Percentiles rank a stretch among this genome's conserved stretches.
These are phyloP conservation scores for Kwoniella mangroviensis DNA, from an alignment of 768 basidiomycete species.

Conservation along the genomic window DNA sequence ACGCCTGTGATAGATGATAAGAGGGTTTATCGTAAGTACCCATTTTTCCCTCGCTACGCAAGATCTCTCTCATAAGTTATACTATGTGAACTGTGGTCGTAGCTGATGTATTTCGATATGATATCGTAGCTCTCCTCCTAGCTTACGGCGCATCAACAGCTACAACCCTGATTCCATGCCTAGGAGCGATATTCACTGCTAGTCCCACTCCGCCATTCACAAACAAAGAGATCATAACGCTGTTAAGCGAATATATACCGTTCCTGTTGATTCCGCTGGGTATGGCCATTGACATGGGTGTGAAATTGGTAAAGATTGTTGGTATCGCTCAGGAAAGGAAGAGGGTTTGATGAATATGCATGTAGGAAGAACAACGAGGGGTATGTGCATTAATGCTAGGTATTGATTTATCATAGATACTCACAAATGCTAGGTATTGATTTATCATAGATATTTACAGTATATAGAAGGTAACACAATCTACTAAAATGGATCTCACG, in stretches of 20 bases:
- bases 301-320: constrained; percentile 39
- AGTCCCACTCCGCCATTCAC: constrained; percentile 62
- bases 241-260: constrained; percentile 74
- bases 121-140: constrained; percentile 62
- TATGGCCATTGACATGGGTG: constrained; percentile 74
- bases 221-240: constrained; percentile 63
- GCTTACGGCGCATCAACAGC: constrained; percentile 77
- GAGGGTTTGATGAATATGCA: constrained; percentile 5
- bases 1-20: constrained; percentile 43
- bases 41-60: not conserved
- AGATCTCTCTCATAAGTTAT: too few relatives aligned
- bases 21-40: constrained; percentile 49
- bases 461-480: not conserved
- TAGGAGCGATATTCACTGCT: constrained; percentile 66
- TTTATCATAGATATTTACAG: not conserved
- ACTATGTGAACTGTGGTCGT: too few relatives aligned
- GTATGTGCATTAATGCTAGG: not conserved
- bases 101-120: too few relatives aligned
- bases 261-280: constrained; percentile 73
- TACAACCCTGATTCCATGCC: constrained; percentile 76
- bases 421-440: not conserved
- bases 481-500: not conserved
- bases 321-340: constrained; percentile 30
- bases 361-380: not conserved
- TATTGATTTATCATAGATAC: not conserved